Evolutionary conservation across 2,329 filamentous ascomycete species (phyloP).

Genomic region (Colletotrichum sp.): DNA sequence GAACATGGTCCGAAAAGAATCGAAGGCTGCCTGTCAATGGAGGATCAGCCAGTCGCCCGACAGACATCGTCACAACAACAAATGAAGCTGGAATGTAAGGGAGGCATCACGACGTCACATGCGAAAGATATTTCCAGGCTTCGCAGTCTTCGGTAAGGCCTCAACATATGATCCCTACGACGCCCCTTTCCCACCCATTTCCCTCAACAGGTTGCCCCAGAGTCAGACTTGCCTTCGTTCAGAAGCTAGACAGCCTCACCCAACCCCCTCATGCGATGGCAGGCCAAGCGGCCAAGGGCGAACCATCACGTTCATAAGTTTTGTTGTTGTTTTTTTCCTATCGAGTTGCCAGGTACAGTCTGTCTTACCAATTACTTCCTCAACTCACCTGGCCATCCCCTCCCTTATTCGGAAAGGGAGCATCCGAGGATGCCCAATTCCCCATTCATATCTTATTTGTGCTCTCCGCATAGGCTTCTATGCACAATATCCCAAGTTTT

Average conservation of each 20-base stretch:
- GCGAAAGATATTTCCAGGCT: background rate
- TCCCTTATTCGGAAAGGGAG: background rate
- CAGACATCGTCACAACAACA: background rate
- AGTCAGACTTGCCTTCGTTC: background rate
- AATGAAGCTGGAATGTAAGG: background rate
- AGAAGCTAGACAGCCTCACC: background rate
- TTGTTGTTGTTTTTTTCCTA: background rate
- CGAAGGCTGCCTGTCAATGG: background rate
- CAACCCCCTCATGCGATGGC: background rate
- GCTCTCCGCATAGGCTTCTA: too few relatives aligned
- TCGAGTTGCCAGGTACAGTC: accelerated
- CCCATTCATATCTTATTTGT: accelerated
- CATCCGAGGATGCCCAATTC: background rate
- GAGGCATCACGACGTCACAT: background rate
- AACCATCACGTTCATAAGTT: background rate
- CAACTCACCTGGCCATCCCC: background rate
- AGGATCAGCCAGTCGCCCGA: background rate
- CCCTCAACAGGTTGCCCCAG: background rate
- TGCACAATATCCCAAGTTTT: accelerated
- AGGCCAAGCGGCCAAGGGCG: background rate
- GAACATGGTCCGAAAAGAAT: background rate
- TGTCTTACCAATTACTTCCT: background rate
- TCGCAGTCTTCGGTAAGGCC: background rate
- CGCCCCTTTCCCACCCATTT: background rate
- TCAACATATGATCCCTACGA: background rate